A percentile compares a stretch with the other conserved stretches of the same genome.
phyloP scores from a whole-genome alignment of 2,329 filamentous ascomycete species.

The Colletotrichum siamense region DNA sequence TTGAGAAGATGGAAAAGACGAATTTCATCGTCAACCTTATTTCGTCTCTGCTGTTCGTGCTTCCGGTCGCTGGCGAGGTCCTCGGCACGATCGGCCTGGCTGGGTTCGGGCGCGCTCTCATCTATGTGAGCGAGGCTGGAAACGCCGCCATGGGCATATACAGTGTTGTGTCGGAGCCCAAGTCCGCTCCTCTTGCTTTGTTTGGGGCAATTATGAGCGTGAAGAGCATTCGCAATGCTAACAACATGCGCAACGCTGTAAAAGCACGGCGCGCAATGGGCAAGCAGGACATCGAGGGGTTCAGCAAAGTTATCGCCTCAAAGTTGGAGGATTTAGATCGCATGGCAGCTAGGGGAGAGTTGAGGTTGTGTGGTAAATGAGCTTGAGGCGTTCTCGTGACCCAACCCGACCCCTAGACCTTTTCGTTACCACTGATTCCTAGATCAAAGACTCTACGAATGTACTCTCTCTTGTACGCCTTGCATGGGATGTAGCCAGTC shows the following conservation, averaged over 20 bases:
- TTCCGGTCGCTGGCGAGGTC: background rate
- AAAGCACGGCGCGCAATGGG: background rate
- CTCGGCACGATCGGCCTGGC: background rate
- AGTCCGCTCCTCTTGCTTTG: background rate
- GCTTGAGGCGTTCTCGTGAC: no score
- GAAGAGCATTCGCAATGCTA: background rate
- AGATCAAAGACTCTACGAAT: no score
- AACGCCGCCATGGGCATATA: background rate
- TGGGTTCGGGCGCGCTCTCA: background rate
- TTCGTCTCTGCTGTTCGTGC: background rate
- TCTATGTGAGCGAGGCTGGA: background rate
- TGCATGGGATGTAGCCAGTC: no score
- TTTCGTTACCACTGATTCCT: no score
- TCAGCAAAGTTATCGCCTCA: background rate
- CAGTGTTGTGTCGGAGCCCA: background rate
- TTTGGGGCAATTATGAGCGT: background rate
- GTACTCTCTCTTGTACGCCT: no score
- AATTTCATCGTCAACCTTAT: background rate
- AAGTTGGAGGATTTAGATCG: background rate
- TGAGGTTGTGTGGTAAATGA: background rate
- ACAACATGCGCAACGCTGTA: background rate
- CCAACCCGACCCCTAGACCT: no score
- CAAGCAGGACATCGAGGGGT: background rate
- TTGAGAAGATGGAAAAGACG: background rate
- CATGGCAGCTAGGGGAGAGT: rapidly evolving